phyloP scores from a whole-genome alignment of 1,284 basidiomycete species.

The Sporisorium reilianum region DNA sequence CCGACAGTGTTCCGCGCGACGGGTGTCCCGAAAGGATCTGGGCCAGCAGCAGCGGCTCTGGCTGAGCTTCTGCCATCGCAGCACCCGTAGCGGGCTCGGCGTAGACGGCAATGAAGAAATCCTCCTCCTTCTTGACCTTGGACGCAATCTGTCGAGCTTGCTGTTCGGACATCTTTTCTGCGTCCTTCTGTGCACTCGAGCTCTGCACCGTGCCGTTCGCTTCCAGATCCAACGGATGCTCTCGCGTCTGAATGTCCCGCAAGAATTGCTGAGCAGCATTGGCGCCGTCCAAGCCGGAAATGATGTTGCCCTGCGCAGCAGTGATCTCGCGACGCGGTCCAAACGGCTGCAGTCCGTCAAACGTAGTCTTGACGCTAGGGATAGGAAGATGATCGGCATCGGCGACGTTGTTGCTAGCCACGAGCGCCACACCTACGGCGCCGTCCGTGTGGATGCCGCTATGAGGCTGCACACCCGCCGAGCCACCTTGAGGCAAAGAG shows the following conservation, averaged over 20 bases:
- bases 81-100: conserved; percentile 24
- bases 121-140: conserved; percentile 75
- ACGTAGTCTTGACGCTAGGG: conserved; percentile 70
- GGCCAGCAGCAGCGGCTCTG: conserved; percentile 26
- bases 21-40: conserved; percentile 82
- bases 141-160: conserved; percentile 42
- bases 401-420: conserved; percentile 44
- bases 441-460: conserved; percentile 75
- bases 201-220: conserved; percentile 17
- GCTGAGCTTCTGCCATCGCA: not conserved
- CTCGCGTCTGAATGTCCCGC: conserved; percentile 72
- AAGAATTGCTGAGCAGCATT: conserved; percentile 82
- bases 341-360: conserved; percentile 75
- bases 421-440: conserved; percentile 79
- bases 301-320: conserved; percentile 82
- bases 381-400: conserved; percentile 36
- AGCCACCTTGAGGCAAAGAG: conserved; percentile 54
- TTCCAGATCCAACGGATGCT: conserved; percentile 19
- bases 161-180: conserved; percentile 42
- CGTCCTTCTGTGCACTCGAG: conserved; percentile 29
- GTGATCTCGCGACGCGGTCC: conserved; percentile 75
- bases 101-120: conserved; percentile 75
- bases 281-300: conserved; percentile 75
- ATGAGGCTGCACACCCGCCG: conserved; percentile 51
- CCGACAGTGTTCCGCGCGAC: conserved; percentile 78